Conservation (phyloP, 1,284 basidiomycete genomes). For the Sanghuangporus weigelae region DNA sequence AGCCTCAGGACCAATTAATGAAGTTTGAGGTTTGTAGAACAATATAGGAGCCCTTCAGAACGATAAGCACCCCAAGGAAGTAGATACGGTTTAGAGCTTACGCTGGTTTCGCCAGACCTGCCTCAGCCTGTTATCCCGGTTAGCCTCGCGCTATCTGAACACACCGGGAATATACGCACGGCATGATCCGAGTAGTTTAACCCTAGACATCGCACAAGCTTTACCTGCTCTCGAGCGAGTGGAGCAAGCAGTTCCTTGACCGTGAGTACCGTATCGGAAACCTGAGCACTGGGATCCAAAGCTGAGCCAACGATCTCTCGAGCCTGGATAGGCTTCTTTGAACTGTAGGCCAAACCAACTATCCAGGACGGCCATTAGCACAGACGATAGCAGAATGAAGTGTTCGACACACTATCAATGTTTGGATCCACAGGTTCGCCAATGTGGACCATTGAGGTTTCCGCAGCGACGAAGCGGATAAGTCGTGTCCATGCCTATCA, state of each 20-base stretch:
- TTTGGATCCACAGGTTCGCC: slow-evolving; percentile 69
- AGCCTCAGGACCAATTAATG: slow-evolving; percentile 68
- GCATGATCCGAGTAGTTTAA: slow-evolving; percentile 80
- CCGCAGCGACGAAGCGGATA: slow-evolving; percentile 78
- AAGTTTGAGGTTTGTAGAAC: slow-evolving; percentile 75
- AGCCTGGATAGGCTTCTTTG: slow-evolving; percentile 53
- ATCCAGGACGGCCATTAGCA: neutral
- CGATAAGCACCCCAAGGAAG: neutral
- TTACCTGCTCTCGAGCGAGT: slow-evolving; percentile 58
- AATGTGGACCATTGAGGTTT: slow-evolving; percentile 68
- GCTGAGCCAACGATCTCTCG: slow-evolving; percentile 65
- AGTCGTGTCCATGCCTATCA: slow-evolving; percentile 71
- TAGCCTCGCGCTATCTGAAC: neutral
- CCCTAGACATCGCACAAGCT: slow-evolving; percentile 71
- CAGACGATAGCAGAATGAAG: neutral
- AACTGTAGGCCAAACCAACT: slow-evolving; percentile 65
- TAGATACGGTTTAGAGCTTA: slow-evolving; percentile 29
- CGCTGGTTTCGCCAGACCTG: slow-evolving; percentile 58
- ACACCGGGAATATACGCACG: slow-evolving; percentile 35
- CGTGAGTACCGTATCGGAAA: slow-evolving; percentile 58
- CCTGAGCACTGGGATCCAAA: slow-evolving; percentile 55
- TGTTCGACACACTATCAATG: slow-evolving; percentile 51
- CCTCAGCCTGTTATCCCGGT: slow-evolving; percentile 49
- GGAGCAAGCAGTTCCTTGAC: slow-evolving; percentile 70
- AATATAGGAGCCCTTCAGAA: slow-evolving; percentile 58